Evolutionary conservation across 1,284 basidiomycete genomes (phyloP).

Genomic region (Cronartium quercuum): DNA sequence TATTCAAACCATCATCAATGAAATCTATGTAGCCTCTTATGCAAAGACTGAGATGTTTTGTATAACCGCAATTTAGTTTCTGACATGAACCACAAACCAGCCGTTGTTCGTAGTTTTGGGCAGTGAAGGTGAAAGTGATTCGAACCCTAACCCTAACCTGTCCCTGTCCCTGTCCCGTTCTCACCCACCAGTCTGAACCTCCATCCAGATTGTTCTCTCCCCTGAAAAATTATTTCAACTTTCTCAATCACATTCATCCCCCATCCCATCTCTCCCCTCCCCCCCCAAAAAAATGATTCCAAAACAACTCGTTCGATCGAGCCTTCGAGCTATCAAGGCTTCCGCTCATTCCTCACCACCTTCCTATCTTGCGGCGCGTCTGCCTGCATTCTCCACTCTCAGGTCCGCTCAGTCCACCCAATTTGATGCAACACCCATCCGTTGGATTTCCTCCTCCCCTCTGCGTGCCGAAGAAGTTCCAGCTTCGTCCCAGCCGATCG

Average conservation of each 20-base stretch:
- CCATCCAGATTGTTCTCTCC: no score
- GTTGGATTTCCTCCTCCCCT: slow-evolving; percentile 7
- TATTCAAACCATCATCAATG: no score
- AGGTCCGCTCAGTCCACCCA: background rate
- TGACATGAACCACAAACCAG: no score
- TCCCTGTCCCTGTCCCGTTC: no score
- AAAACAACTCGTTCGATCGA: background rate
- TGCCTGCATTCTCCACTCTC: background rate
- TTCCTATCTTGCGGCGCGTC: background rate
- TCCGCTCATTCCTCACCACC: background rate
- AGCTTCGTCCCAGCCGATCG: background rate
- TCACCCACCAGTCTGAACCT: no score
- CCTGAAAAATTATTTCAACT: no score
- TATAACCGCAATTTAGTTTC: no score
- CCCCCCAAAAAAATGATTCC: background rate
- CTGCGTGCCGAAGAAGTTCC: background rate
- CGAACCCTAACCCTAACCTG: no score
- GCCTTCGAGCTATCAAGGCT: background rate
- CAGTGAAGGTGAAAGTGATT: no score
- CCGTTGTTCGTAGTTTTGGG: no score
- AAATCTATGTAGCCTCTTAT: no score
- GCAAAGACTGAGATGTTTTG: no score
- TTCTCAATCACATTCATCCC: background rate
- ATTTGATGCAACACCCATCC: background rate
- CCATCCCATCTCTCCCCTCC: background rate